These are phyloP conservation scores for Pythium sp. DNA, from an alignment of 352 stramenopile species.

Conservation along the genomic window DNA sequence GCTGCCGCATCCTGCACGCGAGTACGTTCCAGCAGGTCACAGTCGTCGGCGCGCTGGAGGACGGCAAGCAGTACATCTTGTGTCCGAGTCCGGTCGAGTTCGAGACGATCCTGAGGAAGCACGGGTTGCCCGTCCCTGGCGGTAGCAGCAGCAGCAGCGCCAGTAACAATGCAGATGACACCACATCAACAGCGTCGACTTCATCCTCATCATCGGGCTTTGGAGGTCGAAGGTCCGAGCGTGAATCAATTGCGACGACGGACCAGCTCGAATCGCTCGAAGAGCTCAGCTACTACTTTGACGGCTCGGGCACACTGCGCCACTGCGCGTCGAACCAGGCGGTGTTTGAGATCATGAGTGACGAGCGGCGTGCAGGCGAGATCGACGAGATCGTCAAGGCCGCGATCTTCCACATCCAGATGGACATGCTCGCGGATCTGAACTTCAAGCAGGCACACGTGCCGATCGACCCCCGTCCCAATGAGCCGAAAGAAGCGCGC, in stretches of 20 bases:
- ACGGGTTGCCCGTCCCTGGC: slow-evolving; percentile 30
- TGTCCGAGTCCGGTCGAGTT: slow-evolving; percentile 41
- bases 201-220: slow-evolving; percentile 1
- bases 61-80: slow-evolving; percentile 77
- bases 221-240: slow-evolving; percentile 19
- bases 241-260: slow-evolving; percentile 45
- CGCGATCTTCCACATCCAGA: slow-evolving; percentile 83
- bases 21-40: slow-evolving; percentile 41
- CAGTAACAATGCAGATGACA: slow-evolving; percentile 6
- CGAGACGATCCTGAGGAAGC: slow-evolving; percentile 39
- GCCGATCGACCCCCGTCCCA: slow-evolving; percentile 46
- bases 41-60: slow-evolving; percentile 39
- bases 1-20: slow-evolving; percentile 57
- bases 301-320: slow-evolving; percentile 58
- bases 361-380: slow-evolving; percentile 58
- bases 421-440: slow-evolving; percentile 80
- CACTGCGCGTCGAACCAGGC: slow-evolving; percentile 73
- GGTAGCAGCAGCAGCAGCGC: slow-evolving; percentile 18
- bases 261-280: slow-evolving; percentile 74
- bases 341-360: slow-evolving; percentile 75
- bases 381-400: slow-evolving; percentile 81
- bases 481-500: slow-evolving; percentile 67
- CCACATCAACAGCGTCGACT: slow-evolving; percentile 19
- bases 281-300: slow-evolving; percentile 79
- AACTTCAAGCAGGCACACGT: slow-evolving; percentile 72